Evolutionary conservation across 257 asterid genomes (phyloP).

Genomic region (Plectranthus barbatus): DNA sequence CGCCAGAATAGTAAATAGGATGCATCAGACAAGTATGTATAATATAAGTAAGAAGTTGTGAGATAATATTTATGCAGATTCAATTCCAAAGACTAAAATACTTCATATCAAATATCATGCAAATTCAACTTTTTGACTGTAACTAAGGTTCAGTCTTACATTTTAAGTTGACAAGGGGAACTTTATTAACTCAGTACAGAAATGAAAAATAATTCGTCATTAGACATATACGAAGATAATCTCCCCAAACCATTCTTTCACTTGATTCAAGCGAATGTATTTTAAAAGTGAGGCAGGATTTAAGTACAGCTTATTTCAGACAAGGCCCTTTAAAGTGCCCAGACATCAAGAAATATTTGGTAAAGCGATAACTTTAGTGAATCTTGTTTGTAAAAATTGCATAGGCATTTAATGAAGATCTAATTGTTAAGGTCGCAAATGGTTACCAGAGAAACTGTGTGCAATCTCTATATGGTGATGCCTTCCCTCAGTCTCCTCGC

Average conservation of each 20-base stretch:
- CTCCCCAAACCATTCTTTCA: background rate
- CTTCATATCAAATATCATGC: background rate
- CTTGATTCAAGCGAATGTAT: background rate
- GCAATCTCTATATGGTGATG: slow-evolving; percentile 53
- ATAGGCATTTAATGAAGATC: background rate
- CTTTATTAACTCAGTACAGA: too few relatives aligned
- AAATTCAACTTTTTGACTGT: background rate
- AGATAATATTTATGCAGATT: background rate
- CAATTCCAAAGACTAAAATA: background rate
- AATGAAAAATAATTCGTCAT: background rate
- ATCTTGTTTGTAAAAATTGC: background rate
- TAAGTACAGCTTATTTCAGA: background rate
- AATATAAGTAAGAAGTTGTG: background rate
- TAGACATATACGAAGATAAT: background rate
- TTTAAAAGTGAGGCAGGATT: background rate
- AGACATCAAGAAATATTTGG: background rate
- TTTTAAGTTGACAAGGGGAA: background rate
- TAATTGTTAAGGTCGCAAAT: slow-evolving; percentile 32
- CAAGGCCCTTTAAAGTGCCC: too few relatives aligned
- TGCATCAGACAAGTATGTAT: too few relatives aligned
- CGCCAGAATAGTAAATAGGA: slow-evolving; percentile 74
- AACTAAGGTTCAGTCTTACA: background rate
- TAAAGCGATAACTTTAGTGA: background rate
- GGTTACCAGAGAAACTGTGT: slow-evolving; percentile 44
- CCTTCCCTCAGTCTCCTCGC: slow-evolving; percentile 59